phyloP scores from a whole-genome alignment of 495 filamentous ascomycete genomes.

The Penicillium taxi region DNA sequence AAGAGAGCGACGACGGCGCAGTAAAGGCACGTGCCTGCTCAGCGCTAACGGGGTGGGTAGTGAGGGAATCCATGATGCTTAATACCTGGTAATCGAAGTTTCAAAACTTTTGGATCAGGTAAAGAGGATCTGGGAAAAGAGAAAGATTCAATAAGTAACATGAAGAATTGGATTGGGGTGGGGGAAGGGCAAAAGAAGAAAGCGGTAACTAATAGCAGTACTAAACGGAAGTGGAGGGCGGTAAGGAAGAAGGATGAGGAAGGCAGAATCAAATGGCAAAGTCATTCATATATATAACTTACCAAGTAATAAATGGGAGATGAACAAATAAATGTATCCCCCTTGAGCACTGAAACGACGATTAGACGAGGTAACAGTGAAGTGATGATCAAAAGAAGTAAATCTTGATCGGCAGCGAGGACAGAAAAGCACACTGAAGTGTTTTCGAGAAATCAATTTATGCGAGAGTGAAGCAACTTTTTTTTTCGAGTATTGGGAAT shows the following conservation, averaged over 20 bases:
- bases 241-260: no score
- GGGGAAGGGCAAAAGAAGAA: constrained; percentile 4
- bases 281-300: no score
- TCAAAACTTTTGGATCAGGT: background rate
- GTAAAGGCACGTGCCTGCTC: constrained; percentile 88
- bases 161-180: background rate
- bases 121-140: background rate
- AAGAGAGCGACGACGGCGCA: constrained; percentile 79
- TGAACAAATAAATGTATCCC: constrained; percentile 99
- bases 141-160: background rate
- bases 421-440: constrained; percentile 41
- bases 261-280: constrained; percentile 56
- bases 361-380: constrained; percentile 10
- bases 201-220: constrained; percentile 8
- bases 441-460: constrained; percentile 30
- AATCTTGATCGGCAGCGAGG: constrained; percentile 1
- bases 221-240: no score
- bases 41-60: constrained; percentile 81
- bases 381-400: background rate
- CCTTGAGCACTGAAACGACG: constrained; percentile 30
- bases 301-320: no score
- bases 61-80: constrained; percentile 70
- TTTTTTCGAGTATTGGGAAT: constrained; percentile 9
- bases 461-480: constrained; percentile 16
- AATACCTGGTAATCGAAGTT: background rate